Base-by-base conservation (phyloP, 441 rosid species). In the Mallotus japonicus region DNA sequence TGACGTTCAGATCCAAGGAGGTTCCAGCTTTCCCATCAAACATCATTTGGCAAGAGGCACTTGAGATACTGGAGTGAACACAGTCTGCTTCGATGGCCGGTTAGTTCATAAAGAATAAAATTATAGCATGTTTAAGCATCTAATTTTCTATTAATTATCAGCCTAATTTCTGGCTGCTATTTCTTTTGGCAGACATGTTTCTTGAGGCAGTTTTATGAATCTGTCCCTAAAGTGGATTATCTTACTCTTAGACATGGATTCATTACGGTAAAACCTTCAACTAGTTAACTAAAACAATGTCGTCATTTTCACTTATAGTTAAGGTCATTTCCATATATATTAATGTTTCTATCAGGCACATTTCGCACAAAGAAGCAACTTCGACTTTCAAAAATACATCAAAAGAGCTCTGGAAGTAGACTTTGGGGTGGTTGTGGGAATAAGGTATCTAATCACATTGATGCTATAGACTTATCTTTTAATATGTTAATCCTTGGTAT, bases 191-290 rank as follows among this genome's bases (percentile, higher is more conserved):
- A 87, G 90, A 80, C 75, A 67, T 81, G 79, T 70, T 88, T 89
- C 74, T 66, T 83, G 44, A 81, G 94, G 60, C 97, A 89, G 74
- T 91, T 91, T 75, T 83, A 75, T 61, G 82, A 81, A 50, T 86
- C 97, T 6, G 91, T 89, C 58, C 82, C 86, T 56, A 88, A 79
- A 82, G 85, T 76, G 15, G 97, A 91, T 78, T 91, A 89, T 68
- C 72, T 91, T 50, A 85, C 91, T 14, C 83, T 91, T 16, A 80
- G 94, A 54, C 91, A 89, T 77, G 97, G 97, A 73, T 91, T 91
- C 78, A 81, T 89, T 55, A 75, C 1, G 88, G 97, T 91, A 87
- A 13, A 13, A 13, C 3, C 50, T 47, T 46, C 20, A 49, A 17
- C 37, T 56, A 10, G 11, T 28, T 51, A 51, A 50, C 5, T 55